Base-by-base conservation (phyloP, 495 filamentous ascomycete species). In the Pseudevernia furfuracea region DNA sequence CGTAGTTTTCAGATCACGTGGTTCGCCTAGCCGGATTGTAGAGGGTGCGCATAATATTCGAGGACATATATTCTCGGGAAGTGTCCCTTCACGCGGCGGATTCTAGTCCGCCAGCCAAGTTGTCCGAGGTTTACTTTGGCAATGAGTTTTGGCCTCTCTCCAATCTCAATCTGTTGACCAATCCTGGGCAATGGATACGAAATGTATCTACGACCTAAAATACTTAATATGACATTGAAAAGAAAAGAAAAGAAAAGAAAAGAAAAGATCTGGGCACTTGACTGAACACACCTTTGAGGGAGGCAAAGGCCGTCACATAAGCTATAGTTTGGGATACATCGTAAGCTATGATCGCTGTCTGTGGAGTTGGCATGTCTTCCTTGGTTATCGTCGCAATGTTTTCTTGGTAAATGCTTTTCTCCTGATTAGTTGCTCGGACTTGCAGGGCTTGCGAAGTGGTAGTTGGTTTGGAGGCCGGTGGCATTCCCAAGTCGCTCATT, bases 51-150 rank as follows among this genome's bases (percentile, higher is more conserved):
- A 11, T 37, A 21, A 25, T 57, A 63, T 1, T 58, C 36, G 23
- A 58, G 12, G 19, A 56, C 61, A 15, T 63, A 63, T 28, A 63
- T 39, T 8, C 14, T 15, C 6, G 53, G 52, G 25, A 63, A 58
- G 1, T 12, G 4, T 17, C 37, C 61, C 25, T 1, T 30, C 61
- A 17, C 5, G 3, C 61, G 52, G 8, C 52, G 39, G 5, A 17
- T 15, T 23, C 15, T 7, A 21, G 36, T 56, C 15, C 23, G 2
- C 25, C 0, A 15, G 28, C 19, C 37, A 11, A 63, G 7, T 25
- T 7, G 34, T 32, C 61, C 37, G 23, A 63, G 61, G 19, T 58
- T 14, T 3, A 63, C 52, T 23, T 36, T 32, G 2, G 52, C 49
- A 37, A 44, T 58, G 6, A 37, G 23, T 6, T 53, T 4, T 17